These are phyloP conservation scores for Podospora fimiseda DNA, from an alignment of 495 filamentous ascomycete species.

Conservation along the genomic window DNA sequence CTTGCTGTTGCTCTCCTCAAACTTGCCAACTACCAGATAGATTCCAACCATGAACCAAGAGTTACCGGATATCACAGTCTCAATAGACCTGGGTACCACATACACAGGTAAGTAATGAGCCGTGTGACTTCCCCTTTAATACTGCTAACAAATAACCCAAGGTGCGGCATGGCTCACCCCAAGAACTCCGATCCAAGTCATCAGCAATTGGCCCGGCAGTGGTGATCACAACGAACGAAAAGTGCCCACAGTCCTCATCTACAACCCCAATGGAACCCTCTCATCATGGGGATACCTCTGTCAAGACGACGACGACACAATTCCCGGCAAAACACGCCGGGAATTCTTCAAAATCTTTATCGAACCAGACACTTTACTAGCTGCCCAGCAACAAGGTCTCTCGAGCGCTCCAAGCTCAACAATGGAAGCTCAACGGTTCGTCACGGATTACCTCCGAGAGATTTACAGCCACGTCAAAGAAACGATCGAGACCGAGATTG, in stretches of 20 bases:
- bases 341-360: constrained; percentile 61
- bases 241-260: constrained; percentile 52
- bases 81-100: constrained; percentile 58
- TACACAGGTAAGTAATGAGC: constrained; percentile 52
- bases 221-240: constrained; percentile 47
- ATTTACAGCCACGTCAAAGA: constrained; percentile 51
- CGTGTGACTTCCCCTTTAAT: too few relatives aligned
- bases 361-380: constrained; percentile 31
- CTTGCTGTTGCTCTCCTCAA: background rate
- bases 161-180: constrained; percentile 51
- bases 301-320: constrained; percentile 33
- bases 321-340: constrained; percentile 24
- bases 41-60: constrained; percentile 4
- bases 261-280: constrained; percentile 34
- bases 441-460: constrained; percentile 48
- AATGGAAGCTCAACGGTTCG: constrained; percentile 47
- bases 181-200: constrained; percentile 45
- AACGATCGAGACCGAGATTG: constrained; percentile 36
- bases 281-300: constrained; percentile 55
- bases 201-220: constrained; percentile 57
- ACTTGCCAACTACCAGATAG: background rate
- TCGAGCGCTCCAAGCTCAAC: constrained; percentile 24
- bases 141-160: too few relatives aligned
- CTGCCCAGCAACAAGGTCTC: constrained; percentile 33
- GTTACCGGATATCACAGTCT: constrained; percentile 50